Base-by-base conservation (phyloP, 2,329 filamentous ascomycete species). In the Aspergillus aculeatinus region DNA sequence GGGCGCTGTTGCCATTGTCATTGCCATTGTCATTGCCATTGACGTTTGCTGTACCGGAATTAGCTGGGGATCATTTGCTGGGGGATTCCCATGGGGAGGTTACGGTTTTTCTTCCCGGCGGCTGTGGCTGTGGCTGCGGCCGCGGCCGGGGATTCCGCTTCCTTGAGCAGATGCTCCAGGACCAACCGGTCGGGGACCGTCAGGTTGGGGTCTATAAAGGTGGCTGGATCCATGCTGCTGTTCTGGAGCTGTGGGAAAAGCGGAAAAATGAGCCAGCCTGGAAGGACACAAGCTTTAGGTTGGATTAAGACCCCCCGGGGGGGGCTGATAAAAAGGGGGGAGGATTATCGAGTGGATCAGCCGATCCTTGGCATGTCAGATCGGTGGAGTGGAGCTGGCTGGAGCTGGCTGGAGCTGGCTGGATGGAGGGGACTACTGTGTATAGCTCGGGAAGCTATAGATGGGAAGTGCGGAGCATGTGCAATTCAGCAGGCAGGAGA, bases 101-200 rank as follows among this genome's bases (percentile, higher is more conserved):
- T 42, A 42, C 39, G 39, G 39, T 2, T 42, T 16, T 16, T 16
- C 39, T 35, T 35, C 33, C 11, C 11, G 33, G 14, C 33, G 33
- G 33, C 27, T 35, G 33, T 23, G 23, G 23, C 23, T 23, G 23
- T 23, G 23, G 23, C 27, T 27, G 27, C 27, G 27, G 39, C 14
- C 6, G 39, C 39, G 39, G 39, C 39, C 39, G 54, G 35, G 21
- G 59, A 42, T 10, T 59, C 61, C n/a, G 67, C 59, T 54, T 77
- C 74, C 10, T 69, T 57, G 51, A 78, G 67, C 10, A 80, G 68
- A 48, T 72, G 74, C 42, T 74, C 62, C 33, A 80, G 67, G 5
- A 80, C 74, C 54, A 80, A 56, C 14, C 69, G 62, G 65, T 80
- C 78, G 42, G 76, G 69, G 51, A 71, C 65, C 2, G 78, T 79